phyloP scores from a whole-genome alignment of 306 rosid genomes.

The Oemleria cerasiformis region DNA sequence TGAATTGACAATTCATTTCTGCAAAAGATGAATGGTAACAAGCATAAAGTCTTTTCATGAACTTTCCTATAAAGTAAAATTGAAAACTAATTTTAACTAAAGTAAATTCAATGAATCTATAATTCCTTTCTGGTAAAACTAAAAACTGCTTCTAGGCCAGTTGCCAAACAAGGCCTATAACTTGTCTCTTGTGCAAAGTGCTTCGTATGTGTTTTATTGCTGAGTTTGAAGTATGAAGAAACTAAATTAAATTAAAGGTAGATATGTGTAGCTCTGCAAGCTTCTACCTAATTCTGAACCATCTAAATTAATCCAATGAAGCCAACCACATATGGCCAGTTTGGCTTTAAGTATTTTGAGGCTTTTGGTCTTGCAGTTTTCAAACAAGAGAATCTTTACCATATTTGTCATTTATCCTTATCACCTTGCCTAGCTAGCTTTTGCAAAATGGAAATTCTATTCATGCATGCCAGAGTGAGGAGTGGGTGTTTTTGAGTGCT shows the following conservation, averaged over 20 bases:
- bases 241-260: too few relatives aligned
- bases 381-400: neutral
- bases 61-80: too few relatives aligned
- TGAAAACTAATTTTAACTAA: too few relatives aligned
- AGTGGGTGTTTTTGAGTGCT: neutral
- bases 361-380: neutral
- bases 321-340: neutral
- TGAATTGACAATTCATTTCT: neutral
- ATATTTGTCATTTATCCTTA: neutral
- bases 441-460: too few relatives aligned
- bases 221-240: neutral
- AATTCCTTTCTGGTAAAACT: neutral
- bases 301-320: neutral
- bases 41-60: too few relatives aligned
- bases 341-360: neutral
- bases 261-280: neutral
- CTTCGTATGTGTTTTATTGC: neutral
- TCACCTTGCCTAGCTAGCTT: neutral
- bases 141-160: neutral
- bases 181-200: neutral
- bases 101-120: too few relatives aligned
- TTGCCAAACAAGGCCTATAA: neutral
- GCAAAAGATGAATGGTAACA: too few relatives aligned
- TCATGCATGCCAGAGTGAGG: neutral
- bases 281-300: constrained; percentile 6